Conservation (phyloP, 257 asterid genomes). For the Coffea canephora region DNA sequence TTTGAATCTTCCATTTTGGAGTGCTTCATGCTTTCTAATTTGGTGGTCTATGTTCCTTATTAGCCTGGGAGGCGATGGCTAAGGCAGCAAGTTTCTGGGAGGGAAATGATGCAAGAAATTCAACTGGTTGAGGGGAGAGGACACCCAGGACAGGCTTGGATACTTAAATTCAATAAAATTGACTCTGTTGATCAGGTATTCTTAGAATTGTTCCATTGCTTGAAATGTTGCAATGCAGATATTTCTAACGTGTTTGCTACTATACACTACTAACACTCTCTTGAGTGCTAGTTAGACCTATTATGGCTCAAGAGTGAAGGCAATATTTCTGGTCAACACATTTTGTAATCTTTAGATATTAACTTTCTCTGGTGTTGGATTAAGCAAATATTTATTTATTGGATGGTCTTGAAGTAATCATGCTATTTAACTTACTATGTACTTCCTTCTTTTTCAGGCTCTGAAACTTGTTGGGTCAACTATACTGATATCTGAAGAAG, state of each 20-base stretch:
- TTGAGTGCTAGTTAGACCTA: too few species aligned
- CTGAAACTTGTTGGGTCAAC: conserved; percentile 84
- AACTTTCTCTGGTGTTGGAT: background rate
- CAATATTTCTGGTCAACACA: too few species aligned
- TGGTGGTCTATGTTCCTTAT: conserved; percentile 16
- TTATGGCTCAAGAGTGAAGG: too few species aligned
- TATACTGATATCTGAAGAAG: conserved; percentile 68
- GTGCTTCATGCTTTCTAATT: conserved; percentile 23
- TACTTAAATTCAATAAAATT: conserved; percentile 58
- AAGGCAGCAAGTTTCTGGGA: conserved; percentile 72
- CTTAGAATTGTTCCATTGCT: background rate
- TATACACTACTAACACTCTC: background rate
- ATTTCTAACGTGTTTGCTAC: background rate
- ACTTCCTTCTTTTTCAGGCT: conserved; percentile 50
- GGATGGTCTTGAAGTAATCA: background rate
- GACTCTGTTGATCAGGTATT: conserved; percentile 74
- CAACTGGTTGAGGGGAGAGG: conserved; percentile 91
- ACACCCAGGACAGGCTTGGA: conserved; percentile 82
- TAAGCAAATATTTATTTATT: background rate
- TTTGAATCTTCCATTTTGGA: conserved; percentile 5
- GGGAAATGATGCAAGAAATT: conserved; percentile 65
- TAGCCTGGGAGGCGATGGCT: conserved; percentile 97
- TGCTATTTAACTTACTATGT: background rate
- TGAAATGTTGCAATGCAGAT: background rate
- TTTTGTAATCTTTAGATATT: background rate